Base-by-base conservation (phyloP, 2,329 filamentous ascomycete genomes). In the Talaromyces amestolkiae region DNA sequence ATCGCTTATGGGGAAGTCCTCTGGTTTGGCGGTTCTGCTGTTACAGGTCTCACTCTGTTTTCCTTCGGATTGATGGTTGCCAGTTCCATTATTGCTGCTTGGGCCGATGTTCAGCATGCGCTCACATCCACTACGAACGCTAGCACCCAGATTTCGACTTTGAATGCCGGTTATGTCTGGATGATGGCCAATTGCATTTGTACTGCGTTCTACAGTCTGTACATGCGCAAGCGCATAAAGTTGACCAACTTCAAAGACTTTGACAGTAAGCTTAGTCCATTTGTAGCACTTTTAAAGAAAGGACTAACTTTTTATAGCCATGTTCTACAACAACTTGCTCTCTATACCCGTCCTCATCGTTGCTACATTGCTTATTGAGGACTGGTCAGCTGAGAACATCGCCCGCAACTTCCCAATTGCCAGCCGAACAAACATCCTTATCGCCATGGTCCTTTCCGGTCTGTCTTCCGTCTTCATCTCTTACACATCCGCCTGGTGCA, bases 201-300 rank as follows among this genome's bases (percentile, higher is more conserved):
- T 84, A 94, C 91, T 33, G 92, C 95, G 1, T 87, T 91, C 24
- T 98, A 96, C 73, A 84, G 98, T 56, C 82, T 99, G 69, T 87
- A 91, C 71, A 98, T 97, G 94, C 90, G 95, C 77, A 98, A 98
- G 85, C 90, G 96, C 70, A 98, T 99, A 79, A 98, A 98, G 89
- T 88, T 96, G 81, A 97, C 96, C 84, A 97, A 97, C 85, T 98
- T 99, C 83, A 97, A 97, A 86, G 95, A 98, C 78, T 98, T 96
- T 84, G 95, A 99, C 79, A 97, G 94, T 97, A 86, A 81, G 94
- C 88, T 74, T 7, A 43, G 31, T 98, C 27, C 5, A 1, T 95
- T 83, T 99, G 98, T 85, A 99, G 98, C 87, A 98, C 19, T n/a
- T 58, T 5, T 15, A 15, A 35, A 37, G 9, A 54, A 17, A 17